phyloP scores from a whole-genome alignment of 2,329 filamentous ascomycete species.

The Aspergillus hortae region DNA sequence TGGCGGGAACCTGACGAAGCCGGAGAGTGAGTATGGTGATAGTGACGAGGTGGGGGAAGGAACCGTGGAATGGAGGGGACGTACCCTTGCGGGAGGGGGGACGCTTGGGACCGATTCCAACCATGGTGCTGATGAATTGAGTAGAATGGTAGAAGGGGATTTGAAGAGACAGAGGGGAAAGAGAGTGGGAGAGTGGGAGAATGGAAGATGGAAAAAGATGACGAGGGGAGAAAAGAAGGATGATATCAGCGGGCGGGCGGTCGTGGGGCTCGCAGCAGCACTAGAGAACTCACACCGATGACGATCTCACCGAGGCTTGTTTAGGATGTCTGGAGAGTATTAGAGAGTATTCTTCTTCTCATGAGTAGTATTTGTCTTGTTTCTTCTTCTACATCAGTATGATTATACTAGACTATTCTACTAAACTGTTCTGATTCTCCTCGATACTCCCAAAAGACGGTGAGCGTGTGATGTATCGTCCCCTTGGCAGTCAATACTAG shows the following conservation, averaged over 20 bases:
- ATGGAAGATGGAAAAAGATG: conserved; percentile 5
- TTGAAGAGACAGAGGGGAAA: background rate
- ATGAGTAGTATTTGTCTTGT: too few relatives aligned
- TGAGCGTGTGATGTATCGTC: too few relatives aligned
- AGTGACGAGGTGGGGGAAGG: conserved; percentile 2
- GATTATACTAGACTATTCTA: background rate
- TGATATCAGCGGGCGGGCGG: conserved; percentile 7
- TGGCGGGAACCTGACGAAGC: conserved; percentile 70
- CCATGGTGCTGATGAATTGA: conserved; percentile 49
- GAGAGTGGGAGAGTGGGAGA: background rate
- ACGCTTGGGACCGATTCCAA: conserved; percentile 61
- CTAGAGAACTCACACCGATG: too few relatives aligned
- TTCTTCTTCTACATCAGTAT: too few relatives aligned
- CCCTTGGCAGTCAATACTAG: too few relatives aligned
- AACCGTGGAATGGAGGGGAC: conserved; percentile 31
- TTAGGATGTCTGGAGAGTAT: conserved; percentile 1
- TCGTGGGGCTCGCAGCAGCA: background rate
- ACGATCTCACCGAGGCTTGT: conserved; percentile 10
- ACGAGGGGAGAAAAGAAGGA: background rate
- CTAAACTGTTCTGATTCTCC: too few relatives aligned
- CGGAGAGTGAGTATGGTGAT: conserved; percentile 8
- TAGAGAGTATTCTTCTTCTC: background rate
- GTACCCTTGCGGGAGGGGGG: conserved; percentile 71
- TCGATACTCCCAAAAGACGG: background rate
- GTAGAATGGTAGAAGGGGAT: background rate